Percentiles rank a stretch among this genome's conserved stretches.
phyloP scores from a whole-genome alignment of 768 basidiomycete genomes.

The Russula lepida region DNA sequence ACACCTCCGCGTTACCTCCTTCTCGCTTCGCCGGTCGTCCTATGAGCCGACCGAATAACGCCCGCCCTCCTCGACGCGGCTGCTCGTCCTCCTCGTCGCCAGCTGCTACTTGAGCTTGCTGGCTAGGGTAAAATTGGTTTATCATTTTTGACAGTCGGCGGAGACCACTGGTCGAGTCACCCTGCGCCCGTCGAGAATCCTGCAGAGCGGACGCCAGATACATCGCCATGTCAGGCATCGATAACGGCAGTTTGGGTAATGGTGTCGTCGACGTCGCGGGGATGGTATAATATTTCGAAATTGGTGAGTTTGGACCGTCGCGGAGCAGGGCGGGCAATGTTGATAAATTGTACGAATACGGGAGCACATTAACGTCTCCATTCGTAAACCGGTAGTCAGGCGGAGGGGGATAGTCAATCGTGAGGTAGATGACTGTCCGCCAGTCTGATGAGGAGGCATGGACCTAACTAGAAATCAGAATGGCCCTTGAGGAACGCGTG shows the following conservation, averaged over 20 bases:
- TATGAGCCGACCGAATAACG: constrained; percentile 38
- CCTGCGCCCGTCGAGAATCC: constrained; percentile 51
- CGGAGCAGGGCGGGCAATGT: constrained; percentile 52
- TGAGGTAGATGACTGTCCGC: constrained; percentile 71
- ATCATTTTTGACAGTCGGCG: constrained; percentile 65
- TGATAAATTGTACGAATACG: constrained; percentile 63
- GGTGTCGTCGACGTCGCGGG: constrained; percentile 52
- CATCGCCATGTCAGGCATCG: constrained; percentile 65
- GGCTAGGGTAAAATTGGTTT: constrained; percentile 53
- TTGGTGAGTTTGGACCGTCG: constrained; percentile 50
- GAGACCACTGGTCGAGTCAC: constrained; percentile 52
- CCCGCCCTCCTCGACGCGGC: constrained; percentile 40
- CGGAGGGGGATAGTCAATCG: constrained; percentile 61
- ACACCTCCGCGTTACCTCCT: constrained; percentile 67
- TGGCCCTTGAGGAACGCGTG: not conserved
- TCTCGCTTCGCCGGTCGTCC: constrained; percentile 40
- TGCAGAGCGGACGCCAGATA: constrained; percentile 67
- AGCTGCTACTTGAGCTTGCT: constrained; percentile 26
- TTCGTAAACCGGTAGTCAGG: constrained; percentile 39
- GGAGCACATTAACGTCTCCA: constrained; percentile 55
- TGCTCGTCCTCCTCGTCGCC: constrained; percentile 34
- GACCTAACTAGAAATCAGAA: constrained; percentile 34
- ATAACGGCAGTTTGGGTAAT: constrained; percentile 63
- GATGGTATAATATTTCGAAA: constrained; percentile 66
- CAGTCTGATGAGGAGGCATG: constrained; percentile 53